Conservation (phyloP, 129 eudicot species). For the Chrysanthemum makinoi region DNA sequence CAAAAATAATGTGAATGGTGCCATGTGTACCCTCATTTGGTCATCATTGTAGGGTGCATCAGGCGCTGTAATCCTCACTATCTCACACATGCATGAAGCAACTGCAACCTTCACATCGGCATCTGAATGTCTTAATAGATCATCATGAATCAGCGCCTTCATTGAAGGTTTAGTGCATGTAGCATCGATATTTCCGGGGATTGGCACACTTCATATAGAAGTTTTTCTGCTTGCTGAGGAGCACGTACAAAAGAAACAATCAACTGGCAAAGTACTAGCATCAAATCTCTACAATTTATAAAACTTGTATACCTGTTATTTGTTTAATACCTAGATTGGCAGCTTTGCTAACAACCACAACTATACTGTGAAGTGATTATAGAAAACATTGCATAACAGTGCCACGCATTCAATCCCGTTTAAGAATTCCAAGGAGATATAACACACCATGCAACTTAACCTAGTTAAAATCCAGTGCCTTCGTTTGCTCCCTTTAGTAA, state of each 20-base stretch:
- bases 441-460: no score
- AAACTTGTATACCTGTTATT: no score
- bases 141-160: slow-evolving; percentile 62
- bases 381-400: no score
- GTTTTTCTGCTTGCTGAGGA: slow-evolving; percentile 59
- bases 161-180: slow-evolving; percentile 65
- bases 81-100: slow-evolving; percentile 94
- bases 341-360: no score
- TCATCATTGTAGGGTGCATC: slow-evolving; percentile 94
- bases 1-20: background rate
- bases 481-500: no score
- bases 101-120: slow-evolving; percentile 76
- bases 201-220: slow-evolving; percentile 70
- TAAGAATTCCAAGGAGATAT: no score
- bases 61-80: slow-evolving; percentile 95
- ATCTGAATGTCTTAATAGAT: slow-evolving; percentile 64
- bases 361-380: no score
- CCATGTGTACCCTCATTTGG: slow-evolving; percentile 70
- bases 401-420: no score
- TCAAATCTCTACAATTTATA: background rate
- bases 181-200: slow-evolving; percentile 72
- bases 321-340: no score
- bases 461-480: no score
- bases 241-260: slow-evolving; percentile 17
- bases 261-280: background rate